Conservation (phyloP, 345 rosid species). For the Abelmoschus esculentus region DNA sequence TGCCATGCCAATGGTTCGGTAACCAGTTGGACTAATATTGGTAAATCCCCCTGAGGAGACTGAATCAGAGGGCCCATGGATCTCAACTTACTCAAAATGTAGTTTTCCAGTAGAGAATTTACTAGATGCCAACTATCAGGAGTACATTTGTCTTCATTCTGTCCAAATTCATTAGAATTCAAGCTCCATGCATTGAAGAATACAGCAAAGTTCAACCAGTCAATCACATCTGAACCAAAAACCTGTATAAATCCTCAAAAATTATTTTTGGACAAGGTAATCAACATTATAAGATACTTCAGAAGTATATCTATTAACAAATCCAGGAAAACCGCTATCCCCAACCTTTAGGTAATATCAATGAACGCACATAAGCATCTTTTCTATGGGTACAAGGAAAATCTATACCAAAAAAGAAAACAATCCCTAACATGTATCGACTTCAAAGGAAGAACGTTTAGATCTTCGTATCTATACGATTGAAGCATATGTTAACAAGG, state of each 20-base stretch:
- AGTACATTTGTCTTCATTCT: constrained; percentile 18
- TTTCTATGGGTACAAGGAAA: background rate
- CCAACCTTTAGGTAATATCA: background rate
- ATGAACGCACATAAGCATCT: background rate
- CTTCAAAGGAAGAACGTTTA: background rate
- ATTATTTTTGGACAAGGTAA: background rate
- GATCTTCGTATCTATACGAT: background rate
- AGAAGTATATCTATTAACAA: background rate
- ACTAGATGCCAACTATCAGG: constrained; percentile 41
- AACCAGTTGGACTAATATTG: constrained; percentile 53
- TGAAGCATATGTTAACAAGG: background rate
- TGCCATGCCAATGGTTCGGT: constrained; percentile 95
- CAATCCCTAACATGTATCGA: background rate
- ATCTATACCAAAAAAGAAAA: background rate
- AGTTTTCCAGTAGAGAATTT: constrained; percentile 48
- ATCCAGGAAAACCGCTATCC: background rate
- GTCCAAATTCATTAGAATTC: constrained; percentile 42
- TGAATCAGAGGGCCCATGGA: constrained; percentile 37
- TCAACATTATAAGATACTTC: background rate
- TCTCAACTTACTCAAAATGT: constrained; percentile 40
- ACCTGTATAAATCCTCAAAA: constrained; percentile 37
- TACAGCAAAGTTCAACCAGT: constrained; percentile 80
- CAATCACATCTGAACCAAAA: constrained; percentile 54
- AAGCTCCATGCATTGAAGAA: constrained; percentile 78
- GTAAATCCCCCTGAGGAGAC: constrained; percentile 39